Base-by-base conservation (phyloP, 345 rosid genomes). In the Sisymbrium irio region DNA sequence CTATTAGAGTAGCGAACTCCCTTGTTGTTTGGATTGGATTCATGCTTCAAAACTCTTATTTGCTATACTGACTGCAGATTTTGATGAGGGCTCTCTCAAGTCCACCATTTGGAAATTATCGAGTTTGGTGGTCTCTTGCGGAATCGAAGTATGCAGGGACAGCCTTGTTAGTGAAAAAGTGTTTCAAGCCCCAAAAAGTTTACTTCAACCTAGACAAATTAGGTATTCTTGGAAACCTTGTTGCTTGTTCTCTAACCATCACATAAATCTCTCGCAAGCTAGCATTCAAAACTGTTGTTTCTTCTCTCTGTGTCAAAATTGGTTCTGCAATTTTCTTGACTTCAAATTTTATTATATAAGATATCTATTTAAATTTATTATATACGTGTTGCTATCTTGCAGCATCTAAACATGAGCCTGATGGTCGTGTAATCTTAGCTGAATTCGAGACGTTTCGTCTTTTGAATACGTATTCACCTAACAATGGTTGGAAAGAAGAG, bases 401-500 rank as follows among this genome's bases (percentile, higher is more conserved):
- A 95, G 99, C 84, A 69, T 83, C 85, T 40, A 92, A 87, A 83
- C 97, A 92, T 69, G 99, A 95, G 85, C 86, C 83, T 45, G 97
- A 92, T 85, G 97, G 99, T 58, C 84, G 99, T 65, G 96, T 90
- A 68, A 95, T 95, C 82, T 82, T 89, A 78, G 96, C 89, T 65
- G 97, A 95, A 78, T 95, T 95, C 65, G 86, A 88, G 85, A 84
- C 88, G 18, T 81, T 87, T 65, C 79, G 83, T 56, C 57, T 95
- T 35, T 70, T 95, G 84, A 92, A 89, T 71, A 95, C 97, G 7
- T 95, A 92, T 83, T 82, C 89, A 8, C 99, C 99, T 59, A 95
- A 95, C 74, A 95, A 95, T 78, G 99, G 97, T 56, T 95, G 99
- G 99, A 95, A 85, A 85, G 99, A 94, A 17, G 97, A 90, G 79